Evolutionary conservation across 2,329 filamentous ascomycete genomes (phyloP).

Genomic region (Talaromyces sp.): DNA sequence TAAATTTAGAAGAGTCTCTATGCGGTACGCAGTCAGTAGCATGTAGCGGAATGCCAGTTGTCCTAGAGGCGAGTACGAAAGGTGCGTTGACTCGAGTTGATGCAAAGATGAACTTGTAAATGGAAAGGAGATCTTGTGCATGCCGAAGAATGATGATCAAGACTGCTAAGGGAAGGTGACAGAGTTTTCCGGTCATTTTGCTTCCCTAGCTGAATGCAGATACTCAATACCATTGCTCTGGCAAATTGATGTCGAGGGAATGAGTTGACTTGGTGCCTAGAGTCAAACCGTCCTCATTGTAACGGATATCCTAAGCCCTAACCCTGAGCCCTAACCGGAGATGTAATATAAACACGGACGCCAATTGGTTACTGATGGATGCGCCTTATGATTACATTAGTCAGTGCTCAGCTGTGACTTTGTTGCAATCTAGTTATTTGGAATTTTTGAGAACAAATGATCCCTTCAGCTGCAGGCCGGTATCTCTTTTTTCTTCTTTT

Average conservation of each 20-base stretch:
- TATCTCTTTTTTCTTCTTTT: background rate
- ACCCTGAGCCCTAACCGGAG: background rate
- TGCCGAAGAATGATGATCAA: background rate
- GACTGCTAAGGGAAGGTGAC: background rate
- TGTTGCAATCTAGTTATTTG: background rate
- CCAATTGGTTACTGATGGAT: background rate
- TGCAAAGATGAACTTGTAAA: conserved; percentile 3
- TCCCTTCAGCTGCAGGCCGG: background rate
- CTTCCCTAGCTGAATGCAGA: no score
- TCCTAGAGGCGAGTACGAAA: background rate
- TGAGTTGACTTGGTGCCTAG: background rate
- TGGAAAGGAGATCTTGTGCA: conserved; percentile 1
- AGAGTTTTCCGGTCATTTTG: background rate
- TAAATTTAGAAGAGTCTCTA: conserved; percentile 15
- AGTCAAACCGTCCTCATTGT: background rate
- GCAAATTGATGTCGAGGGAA: background rate
- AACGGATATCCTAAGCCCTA: background rate
- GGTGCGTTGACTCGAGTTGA: background rate
- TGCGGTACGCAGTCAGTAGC: conserved; percentile 16
- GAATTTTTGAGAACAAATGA: background rate
- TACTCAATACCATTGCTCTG: background rate
- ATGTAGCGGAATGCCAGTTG: conserved; percentile 7
- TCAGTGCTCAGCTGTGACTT: background rate
- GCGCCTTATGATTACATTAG: background rate
- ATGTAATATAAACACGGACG: background rate